Evolutionary conservation across 1,284 basidiomycete species (phyloP), one percentile per base, ranked within the genome.

Genomic region (Papiliotrema laurentii): DNA sequence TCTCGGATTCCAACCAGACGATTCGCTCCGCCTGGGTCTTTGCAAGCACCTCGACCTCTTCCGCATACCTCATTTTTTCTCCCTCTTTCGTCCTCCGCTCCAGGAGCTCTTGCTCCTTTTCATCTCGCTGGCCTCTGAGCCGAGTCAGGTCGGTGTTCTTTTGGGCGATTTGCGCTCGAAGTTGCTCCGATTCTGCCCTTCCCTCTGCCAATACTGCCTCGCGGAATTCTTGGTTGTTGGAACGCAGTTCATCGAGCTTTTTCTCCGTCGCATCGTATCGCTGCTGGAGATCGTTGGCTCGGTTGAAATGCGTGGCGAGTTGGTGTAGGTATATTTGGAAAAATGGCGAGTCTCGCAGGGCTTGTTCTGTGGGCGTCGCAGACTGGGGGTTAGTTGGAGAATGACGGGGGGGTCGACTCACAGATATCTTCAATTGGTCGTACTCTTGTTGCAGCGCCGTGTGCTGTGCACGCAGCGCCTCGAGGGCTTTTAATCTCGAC

Each of bases 11-110:
- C 34, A 97, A 71, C 21, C 83, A 80, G 5, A 72, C 72, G 43
- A 97, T 84, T 22, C 91, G 84, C 58, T 88, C 87, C 81, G 89
- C 66, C 42, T 86, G 83, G 10, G 84, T 80, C 48, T 85, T 83
- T 19, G 83, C 80, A 30, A 93, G 75, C 13, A 77, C 77, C 63
- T 86, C 85, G 49, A 85, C 77, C 65, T 93, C 86, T 37, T 86
- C 81, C 5, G 81, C 66, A 16, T 83, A 83, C n/a, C 80, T 76
- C 31, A 58, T 36, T 66, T 84, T 86, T 47, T 83, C 76, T 37
- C 72, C 69, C 34, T 90, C 87, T 55, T 80, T 81, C 24, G 82
- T 79, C 65, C 81, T 84, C 48, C 85, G 79, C 64, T 92, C 88
- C 31, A 78, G 73, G 31, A 91, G 63, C 61, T 94, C 89, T 2